Evolutionary conservation across 73 alveolate species (phyloP).

Genomic region (Effrenium voratum): DNA sequence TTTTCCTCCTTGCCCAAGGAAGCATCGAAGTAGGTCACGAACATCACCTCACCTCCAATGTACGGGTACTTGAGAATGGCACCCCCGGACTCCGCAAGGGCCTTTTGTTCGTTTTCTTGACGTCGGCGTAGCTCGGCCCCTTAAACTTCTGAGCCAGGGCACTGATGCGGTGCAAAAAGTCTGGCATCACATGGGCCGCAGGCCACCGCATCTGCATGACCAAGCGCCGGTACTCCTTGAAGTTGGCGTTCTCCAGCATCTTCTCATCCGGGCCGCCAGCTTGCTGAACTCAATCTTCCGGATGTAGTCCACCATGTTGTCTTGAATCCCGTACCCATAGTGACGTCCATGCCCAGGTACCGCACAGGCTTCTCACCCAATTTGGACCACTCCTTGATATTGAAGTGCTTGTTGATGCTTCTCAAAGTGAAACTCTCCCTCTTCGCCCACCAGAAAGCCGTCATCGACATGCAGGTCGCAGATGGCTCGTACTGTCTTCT

Average conservation of each 20-base stretch:
- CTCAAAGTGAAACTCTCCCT: not conserved
- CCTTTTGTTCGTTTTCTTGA: not conserved
- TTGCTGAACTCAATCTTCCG: not conserved
- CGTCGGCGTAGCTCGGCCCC: not conserved
- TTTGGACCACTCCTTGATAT: constrained; percentile 4
- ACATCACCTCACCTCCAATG: not conserved
- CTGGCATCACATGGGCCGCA: constrained; percentile 11
- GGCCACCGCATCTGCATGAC: constrained; percentile 43
- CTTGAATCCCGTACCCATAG: not conserved
- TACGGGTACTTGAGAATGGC: not conserved
- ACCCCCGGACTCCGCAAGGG: not conserved
- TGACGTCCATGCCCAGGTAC: constrained; percentile 29
- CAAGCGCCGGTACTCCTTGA: not conserved
- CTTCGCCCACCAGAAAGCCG: not conserved
- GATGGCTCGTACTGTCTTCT: not conserved
- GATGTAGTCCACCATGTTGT: constrained; percentile 22
- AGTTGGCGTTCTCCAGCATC: not conserved
- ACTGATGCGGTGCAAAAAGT: not conserved
- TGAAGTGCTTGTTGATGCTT: not conserved
- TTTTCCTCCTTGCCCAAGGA: not conserved
- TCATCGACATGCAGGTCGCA: constrained; percentile 44
- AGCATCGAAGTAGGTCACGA: constrained; percentile 52
- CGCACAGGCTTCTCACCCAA: not conserved
- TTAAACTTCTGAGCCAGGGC: not conserved
- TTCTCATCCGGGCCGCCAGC: not conserved